Conservation (phyloP, 345 rosid species). For the Xanthoceras sorbifolium region DNA sequence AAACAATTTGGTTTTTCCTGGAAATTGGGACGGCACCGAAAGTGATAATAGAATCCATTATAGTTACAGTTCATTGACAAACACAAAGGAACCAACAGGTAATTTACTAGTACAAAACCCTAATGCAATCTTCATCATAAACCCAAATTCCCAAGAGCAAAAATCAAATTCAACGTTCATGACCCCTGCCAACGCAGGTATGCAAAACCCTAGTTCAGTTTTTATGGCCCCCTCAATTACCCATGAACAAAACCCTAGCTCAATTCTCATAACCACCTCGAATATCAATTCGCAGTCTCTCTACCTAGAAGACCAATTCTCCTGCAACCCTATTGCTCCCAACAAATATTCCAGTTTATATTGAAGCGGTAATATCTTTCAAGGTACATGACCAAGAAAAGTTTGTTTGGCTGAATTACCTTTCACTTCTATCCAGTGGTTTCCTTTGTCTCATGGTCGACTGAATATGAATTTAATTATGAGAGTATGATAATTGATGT, state of each 20-base stretch:
- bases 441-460: conserved; percentile 5
- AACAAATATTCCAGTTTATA: conserved; percentile 28
- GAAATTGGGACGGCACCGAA: conserved; percentile 28
- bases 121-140: conserved; percentile 22
- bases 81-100: conserved; percentile 32
- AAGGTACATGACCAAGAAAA: conserved; percentile 6
- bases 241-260: conserved; percentile 28
- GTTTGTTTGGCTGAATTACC: conserved; percentile 4
- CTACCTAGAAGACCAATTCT: conserved; percentile 28
- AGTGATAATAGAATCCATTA: conserved; percentile 16
- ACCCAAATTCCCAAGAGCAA: conserved; percentile 22
- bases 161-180: conserved; percentile 25
- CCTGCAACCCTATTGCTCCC: conserved; percentile 18
- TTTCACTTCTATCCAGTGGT: conserved; percentile 12
- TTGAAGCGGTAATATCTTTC: conserved; percentile 13
- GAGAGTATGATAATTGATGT: background rate
- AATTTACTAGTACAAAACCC: conserved; percentile 35
- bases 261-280: conserved; percentile 27
- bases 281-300: conserved; percentile 24
- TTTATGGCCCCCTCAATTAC: conserved; percentile 19
- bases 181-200: conserved; percentile 16
- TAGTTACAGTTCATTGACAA: conserved; percentile 27
- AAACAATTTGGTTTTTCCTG: conserved; percentile 25
- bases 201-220: conserved; percentile 26
- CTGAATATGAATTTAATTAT: conserved; percentile 2